Percentiles rank a stretch among this genome's conserved stretches.
Conservation (phyloP, 1,284 basidiomycete species). For the Cutaneotrichosporon spelunceum region DNA sequence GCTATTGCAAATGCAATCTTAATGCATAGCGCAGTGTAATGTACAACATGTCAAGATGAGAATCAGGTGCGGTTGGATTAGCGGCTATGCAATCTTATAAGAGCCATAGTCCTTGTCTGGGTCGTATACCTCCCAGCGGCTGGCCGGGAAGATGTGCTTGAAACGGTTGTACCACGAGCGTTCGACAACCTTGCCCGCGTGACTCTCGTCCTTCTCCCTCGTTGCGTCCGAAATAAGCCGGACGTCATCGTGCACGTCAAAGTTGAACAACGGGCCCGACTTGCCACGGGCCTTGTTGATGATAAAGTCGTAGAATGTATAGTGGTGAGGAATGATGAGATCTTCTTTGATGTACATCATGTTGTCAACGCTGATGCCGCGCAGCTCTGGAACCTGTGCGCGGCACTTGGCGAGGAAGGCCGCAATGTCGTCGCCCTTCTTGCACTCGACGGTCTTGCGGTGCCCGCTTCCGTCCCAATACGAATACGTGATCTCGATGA, state of each 20-base stretch:
- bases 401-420: conserved; percentile 89
- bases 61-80: background rate
- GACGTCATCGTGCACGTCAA: conserved; percentile 98
- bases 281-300: conserved; percentile 97
- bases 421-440: conserved; percentile 92
- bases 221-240: conserved; percentile 92
- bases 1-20: no score
- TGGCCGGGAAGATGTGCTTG: conserved; percentile 94
- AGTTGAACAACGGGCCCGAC: conserved; percentile 96
- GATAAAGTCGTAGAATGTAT: conserved; percentile 98
- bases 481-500: conserved; percentile 64
- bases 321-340: conserved; percentile 90
- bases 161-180: conserved; percentile 92
- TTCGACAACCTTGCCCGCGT: conserved; percentile 98
- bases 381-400: conserved; percentile 84
- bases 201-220: conserved; percentile 95
- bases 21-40: background rate
- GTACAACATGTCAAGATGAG: background rate
- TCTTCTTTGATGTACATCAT: conserved; percentile 99
- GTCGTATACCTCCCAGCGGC: conserved; percentile 91
- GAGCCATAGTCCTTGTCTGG: conserved; percentile 86
- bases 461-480: conserved; percentile 99
- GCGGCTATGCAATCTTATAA: conserved; percentile 53
- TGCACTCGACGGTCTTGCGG: conserved; percentile 89
- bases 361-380: conserved; percentile 87